Percentiles rank a stretch among this genome's conserved stretches.
Conservation (phyloP, 345 rosid species). For the Combretum micranthum region DNA sequence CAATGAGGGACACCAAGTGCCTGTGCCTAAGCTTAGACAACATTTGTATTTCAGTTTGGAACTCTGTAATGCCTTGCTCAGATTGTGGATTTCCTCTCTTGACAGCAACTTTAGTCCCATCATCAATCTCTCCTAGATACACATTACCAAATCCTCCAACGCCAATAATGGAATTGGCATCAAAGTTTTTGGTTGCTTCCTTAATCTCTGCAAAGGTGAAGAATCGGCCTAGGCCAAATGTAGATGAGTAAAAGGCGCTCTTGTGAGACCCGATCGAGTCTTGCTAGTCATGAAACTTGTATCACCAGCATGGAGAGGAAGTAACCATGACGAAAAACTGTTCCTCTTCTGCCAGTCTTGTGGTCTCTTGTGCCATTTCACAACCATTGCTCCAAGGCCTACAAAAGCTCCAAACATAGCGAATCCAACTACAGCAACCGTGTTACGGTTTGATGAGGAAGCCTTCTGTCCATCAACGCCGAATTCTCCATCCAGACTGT, state of each 20-base stretch:
- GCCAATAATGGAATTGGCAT: constrained; percentile 19
- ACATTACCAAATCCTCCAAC: constrained; percentile 48
- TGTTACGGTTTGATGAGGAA: background rate
- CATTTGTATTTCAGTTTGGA: constrained; percentile 46
- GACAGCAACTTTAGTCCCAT: constrained; percentile 34
- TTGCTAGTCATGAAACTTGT: constrained; percentile 15
- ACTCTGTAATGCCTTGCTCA: constrained; percentile 39
- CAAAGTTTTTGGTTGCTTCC: constrained; percentile 16
- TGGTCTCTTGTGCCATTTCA: constrained; percentile 21
- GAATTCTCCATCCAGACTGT: constrained; percentile 16
- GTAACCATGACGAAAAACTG: constrained; percentile 22
- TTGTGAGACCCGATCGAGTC: constrained; percentile 16
- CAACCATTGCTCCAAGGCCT: constrained; percentile 16
- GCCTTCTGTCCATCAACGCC: constrained; percentile 10
- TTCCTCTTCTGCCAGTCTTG: constrained; percentile 19
- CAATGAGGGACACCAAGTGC: constrained; percentile 40
- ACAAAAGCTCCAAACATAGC: constrained; percentile 19
- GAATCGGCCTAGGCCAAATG: constrained; percentile 15
- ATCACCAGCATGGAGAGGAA: constrained; percentile 14
- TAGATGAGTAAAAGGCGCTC: constrained; percentile 13
- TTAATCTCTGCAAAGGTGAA: constrained; percentile 15
- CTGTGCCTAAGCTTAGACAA: constrained; percentile 45
- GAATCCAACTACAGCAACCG: constrained; percentile 18
- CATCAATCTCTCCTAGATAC: constrained; percentile 31
- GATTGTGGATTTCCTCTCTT: constrained; percentile 49